phyloP scores from a whole-genome alignment of 345 rosid genomes.

The Salix purpurea region DNA sequence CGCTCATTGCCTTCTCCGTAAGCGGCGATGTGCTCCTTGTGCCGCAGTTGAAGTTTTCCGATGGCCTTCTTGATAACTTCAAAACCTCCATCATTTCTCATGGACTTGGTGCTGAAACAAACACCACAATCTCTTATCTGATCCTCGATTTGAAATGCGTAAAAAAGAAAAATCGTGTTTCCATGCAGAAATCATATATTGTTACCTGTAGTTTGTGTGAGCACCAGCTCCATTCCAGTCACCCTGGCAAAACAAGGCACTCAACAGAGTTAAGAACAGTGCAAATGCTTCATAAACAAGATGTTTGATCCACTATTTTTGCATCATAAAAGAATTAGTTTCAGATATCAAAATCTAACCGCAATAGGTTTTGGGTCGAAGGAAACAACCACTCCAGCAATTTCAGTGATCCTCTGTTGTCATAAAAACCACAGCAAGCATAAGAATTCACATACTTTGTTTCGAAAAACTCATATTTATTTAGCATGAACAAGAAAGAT shows the following conservation, averaged over 20 bases:
- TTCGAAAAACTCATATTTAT: not conserved
- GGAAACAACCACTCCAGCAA: conserved; percentile 20
- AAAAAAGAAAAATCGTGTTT: not conserved
- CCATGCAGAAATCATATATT: not conserved
- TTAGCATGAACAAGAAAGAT: not conserved
- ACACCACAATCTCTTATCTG: not conserved
- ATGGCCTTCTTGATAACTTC: conserved; percentile 21
- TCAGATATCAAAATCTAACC: not conserved
- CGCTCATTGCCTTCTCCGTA: conserved; percentile 27
- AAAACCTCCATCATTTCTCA: conserved; percentile 17
- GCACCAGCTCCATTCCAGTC: conserved; percentile 30
- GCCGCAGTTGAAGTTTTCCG: conserved; percentile 11
- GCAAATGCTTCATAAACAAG: not conserved
- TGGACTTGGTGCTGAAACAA: conserved; percentile 22
- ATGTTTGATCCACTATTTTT: not conserved
- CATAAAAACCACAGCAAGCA: not conserved
- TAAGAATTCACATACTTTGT: not conserved
- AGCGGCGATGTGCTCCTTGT: conserved; percentile 19
- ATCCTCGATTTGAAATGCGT: not conserved
- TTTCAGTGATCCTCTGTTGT: conserved; percentile 23
- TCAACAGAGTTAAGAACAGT: not conserved
- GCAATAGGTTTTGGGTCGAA: conserved; percentile 20
- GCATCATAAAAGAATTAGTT: not conserved
- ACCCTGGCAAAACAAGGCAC: conserved; percentile 3
- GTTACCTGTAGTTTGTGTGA: conserved; percentile 22